Conservation (phyloP, 148 eudicot genomes). For the Linanthus parryae region DNA sequence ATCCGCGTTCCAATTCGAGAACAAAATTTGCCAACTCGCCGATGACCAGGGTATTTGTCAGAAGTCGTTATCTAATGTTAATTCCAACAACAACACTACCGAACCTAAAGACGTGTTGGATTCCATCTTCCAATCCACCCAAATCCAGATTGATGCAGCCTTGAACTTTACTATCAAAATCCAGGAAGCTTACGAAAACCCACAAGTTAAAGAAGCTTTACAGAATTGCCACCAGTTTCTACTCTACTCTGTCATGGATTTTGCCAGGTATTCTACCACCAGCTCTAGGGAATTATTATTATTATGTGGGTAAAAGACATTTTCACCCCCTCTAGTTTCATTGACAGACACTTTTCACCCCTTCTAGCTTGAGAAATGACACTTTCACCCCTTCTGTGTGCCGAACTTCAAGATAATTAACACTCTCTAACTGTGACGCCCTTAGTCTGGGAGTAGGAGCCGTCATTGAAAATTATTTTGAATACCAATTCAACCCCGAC, state of each 20-base stretch:
- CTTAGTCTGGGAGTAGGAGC: too few species aligned
- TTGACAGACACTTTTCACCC: too few species aligned
- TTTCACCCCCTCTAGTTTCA: too few species aligned
- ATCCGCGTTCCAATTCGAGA: too few species aligned
- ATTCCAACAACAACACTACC: constrained; percentile 8
- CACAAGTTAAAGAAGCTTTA: constrained; percentile 10
- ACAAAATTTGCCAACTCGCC: constrained; percentile 19
- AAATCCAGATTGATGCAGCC: constrained; percentile 2
- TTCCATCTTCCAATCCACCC: constrained; percentile 15
- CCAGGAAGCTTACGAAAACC: constrained; percentile 17
- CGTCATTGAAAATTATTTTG: too few species aligned
- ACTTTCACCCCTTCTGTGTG: too few species aligned
- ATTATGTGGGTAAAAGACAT: too few species aligned
- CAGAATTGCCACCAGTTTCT: constrained; percentile 18
- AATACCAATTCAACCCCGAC: too few species aligned
- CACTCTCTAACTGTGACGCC: too few species aligned
- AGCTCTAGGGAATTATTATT: too few species aligned
- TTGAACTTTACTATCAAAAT: constrained; percentile 5
- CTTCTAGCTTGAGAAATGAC: too few species aligned
- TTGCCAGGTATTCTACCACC: constrained; percentile 19
- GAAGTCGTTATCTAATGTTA: constrained; percentile 8
- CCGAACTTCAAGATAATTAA: too few species aligned
- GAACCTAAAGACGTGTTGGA: constrained; percentile 25
- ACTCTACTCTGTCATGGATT: constrained; percentile 19
- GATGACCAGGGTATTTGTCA: constrained; percentile 18